Percentiles rank a stretch among this genome's conserved stretches.
These are phyloP conservation scores for Gillenia trifoliata DNA, from an alignment of 306 rosid species.

Conservation along the genomic window DNA sequence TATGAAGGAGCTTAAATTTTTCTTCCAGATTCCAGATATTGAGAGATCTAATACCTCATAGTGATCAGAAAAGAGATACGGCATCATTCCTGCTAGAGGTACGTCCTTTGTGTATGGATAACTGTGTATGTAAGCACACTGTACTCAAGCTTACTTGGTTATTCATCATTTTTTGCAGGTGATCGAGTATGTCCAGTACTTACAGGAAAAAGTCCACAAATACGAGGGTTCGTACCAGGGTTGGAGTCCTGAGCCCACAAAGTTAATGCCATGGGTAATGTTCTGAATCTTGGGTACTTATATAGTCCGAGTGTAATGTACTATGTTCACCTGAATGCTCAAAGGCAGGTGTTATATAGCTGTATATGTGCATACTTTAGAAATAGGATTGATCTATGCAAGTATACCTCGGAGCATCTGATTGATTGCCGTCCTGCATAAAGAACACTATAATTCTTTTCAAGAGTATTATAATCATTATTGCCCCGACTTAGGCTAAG, in stretches of 20 bases:
- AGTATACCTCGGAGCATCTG: background rate
- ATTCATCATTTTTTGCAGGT: constrained; percentile 45
- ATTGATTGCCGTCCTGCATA: background rate
- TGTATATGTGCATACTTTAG: background rate
- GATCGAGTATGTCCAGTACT: constrained; percentile 84
- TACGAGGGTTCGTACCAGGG: constrained; percentile 86
- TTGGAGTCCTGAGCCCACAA: constrained; percentile 84
- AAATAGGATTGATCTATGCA: background rate
- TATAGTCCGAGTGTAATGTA: background rate
- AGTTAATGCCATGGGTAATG: constrained; percentile 94
- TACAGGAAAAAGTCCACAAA: constrained; percentile 85
- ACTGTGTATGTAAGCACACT: background rate
- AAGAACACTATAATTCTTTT: background rate
- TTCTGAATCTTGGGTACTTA: constrained; percentile 4
- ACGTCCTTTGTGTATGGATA: constrained; percentile 10
- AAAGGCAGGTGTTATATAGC: background rate
- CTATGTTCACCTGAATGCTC: background rate
- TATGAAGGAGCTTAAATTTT: constrained; percentile 23
- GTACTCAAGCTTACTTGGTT: background rate
- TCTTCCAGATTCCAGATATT: constrained; percentile 86
- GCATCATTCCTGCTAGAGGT: constrained; percentile 97
- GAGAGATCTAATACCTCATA: constrained; percentile 96
- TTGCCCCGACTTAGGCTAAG: background rate
- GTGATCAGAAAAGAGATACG: constrained; percentile 96
- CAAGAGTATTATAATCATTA: background rate